Evolutionary conservation across 2,329 filamentous ascomycete genomes (phyloP).

Genomic region (Pseudogymnoascus sp.): DNA sequence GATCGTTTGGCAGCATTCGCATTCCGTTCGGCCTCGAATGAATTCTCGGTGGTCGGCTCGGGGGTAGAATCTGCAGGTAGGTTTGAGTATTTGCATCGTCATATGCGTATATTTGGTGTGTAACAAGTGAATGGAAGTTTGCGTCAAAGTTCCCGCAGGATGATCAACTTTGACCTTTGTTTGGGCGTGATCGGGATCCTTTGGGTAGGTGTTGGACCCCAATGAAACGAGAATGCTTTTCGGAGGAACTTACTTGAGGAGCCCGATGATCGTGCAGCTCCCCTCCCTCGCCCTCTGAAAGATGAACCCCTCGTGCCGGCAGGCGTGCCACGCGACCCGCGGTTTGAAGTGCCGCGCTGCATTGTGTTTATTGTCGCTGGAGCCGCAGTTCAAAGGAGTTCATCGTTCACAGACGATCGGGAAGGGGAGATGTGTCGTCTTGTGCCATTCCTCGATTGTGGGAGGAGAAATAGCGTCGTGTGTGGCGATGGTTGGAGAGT

Average conservation of each 20-base stretch:
- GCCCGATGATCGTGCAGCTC: conserved; percentile 22
- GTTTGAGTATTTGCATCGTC: conserved; percentile 17
- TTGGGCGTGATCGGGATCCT: not conserved
- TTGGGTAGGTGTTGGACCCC: not conserved
- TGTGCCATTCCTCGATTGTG: not conserved
- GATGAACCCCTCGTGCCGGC: conserved; percentile 22
- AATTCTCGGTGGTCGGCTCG: conserved; percentile 15
- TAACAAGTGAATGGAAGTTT: conserved; percentile 14
- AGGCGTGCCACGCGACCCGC: conserved; percentile 21
- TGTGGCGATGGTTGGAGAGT: not conserved
- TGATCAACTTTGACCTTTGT: not conserved
- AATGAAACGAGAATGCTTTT: not conserved
- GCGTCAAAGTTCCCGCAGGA: conserved; percentile 9
- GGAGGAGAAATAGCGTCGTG: not conserved
- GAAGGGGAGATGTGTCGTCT: not conserved
- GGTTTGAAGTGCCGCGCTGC: conserved; percentile 24
- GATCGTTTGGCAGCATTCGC: conserved; percentile 29
- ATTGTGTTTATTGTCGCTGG: conserved; percentile 25
- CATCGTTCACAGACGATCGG: conserved; percentile 4
- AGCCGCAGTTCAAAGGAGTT: conserved; percentile 5
- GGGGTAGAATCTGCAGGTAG: conserved; percentile 15
- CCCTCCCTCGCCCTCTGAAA: conserved; percentile 28
- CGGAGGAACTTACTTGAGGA: conserved; percentile 25
- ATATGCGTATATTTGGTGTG: conserved; percentile 6
- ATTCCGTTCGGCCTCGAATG: conserved; percentile 26